These are phyloP conservation scores for Neurospora crassa DNA, from an alignment of 2,329 filamentous ascomycete genomes.

Conservation along the genomic window DNA sequence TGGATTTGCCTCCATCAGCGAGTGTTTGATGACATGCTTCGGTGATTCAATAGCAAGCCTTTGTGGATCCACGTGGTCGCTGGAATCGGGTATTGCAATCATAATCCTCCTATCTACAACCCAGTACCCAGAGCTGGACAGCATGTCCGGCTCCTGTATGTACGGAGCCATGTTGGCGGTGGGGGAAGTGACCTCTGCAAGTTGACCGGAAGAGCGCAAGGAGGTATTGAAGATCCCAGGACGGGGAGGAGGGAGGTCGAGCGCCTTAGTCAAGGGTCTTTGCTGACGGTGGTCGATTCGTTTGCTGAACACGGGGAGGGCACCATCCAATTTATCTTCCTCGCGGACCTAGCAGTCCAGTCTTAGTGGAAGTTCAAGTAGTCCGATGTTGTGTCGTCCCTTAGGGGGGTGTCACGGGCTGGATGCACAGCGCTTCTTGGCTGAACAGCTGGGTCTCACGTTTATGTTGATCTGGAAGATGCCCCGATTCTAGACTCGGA, in stretches of 20 bases:
- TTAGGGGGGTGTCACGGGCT: background rate
- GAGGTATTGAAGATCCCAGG: background rate
- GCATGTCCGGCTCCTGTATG: background rate
- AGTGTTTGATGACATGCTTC: background rate
- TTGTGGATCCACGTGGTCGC: background rate
- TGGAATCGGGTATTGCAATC: background rate
- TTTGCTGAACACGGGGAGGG: background rate
- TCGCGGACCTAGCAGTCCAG: background rate
- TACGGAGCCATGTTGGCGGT: background rate
- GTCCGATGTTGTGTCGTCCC: background rate
- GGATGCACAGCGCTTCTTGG: background rate
- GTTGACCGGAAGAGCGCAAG: background rate
- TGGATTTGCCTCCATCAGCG: background rate
- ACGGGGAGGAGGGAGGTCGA: background rate
- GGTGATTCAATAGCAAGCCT: background rate
- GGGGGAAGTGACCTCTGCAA: background rate
- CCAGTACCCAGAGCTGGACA: background rate
- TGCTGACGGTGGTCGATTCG: background rate
- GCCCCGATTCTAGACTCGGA: background rate
- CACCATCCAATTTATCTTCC: background rate
- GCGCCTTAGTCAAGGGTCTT: background rate
- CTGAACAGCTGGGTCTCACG: background rate
- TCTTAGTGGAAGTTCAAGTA: background rate
- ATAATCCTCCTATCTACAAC: background rate
- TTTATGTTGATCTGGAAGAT: background rate